Conservation (phyloP, 2,329 filamentous ascomycete genomes). For the Aureobasidium sp. region DNA sequence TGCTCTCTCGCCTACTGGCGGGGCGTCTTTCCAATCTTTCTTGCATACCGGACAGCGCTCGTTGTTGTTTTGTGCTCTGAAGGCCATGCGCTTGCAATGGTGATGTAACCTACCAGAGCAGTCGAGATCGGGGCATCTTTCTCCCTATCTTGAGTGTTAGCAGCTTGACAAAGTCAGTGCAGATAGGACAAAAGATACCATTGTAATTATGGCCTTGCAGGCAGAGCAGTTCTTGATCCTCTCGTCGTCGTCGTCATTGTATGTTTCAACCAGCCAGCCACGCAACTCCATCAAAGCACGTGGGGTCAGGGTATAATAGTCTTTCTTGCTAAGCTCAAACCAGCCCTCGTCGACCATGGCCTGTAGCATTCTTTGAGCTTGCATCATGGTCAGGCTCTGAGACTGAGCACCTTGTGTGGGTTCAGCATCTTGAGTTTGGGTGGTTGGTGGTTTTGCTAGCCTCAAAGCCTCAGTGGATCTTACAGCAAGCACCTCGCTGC, state of each 20-base stretch:
- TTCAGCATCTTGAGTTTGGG: not conserved
- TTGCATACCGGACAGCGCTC: slow-evolving; percentile 56
- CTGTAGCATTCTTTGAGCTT: slow-evolving; percentile 65
- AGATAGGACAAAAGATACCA: slow-evolving; percentile 33
- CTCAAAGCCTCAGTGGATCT: slow-evolving; percentile 71
- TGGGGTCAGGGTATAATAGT: slow-evolving; percentile 68
- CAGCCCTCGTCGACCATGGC: slow-evolving; percentile 71
- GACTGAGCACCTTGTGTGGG: not conserved
- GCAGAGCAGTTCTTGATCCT: slow-evolving; percentile 81
- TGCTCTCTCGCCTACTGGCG: slow-evolving; percentile 46
- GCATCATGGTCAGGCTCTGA: slow-evolving; percentile 58
- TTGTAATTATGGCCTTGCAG: slow-evolving; percentile 82
- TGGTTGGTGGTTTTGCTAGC: slow-evolving; percentile 34
- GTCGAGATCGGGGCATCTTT: slow-evolving; percentile 61
- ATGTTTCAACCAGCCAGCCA: slow-evolving; percentile 76
- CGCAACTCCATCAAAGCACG: slow-evolving; percentile 77
- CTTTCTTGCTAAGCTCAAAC: slow-evolving; percentile 64
- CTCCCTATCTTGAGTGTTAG: slow-evolving; percentile 40
- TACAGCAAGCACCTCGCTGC: slow-evolving; percentile 77
- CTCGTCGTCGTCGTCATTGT: slow-evolving; percentile 63
- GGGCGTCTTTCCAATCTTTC: slow-evolving; percentile 41
- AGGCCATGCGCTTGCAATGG: slow-evolving; percentile 65
- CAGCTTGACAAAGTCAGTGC: not conserved
- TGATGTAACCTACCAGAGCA: slow-evolving; percentile 69
- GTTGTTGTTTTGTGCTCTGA: slow-evolving; percentile 51